Percentiles rank a stretch among this genome's conserved stretches.
Evolutionary conservation across 345 rosid species (phyloP).

Genomic region (Populus deltoides): DNA sequence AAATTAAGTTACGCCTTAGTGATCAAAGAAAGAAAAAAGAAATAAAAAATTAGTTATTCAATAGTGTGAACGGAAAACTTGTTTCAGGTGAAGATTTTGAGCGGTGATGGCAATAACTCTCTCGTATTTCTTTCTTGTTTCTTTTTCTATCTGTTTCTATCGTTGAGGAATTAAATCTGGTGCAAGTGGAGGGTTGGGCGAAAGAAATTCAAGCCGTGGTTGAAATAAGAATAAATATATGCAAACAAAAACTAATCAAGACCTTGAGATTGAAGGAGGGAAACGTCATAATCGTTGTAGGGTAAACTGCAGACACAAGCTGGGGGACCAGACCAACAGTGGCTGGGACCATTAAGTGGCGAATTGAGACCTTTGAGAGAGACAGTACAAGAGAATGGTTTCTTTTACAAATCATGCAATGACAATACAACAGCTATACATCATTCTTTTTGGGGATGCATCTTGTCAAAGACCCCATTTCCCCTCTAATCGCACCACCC

Average conservation of each 20-base stretch:
- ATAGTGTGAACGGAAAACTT: not conserved
- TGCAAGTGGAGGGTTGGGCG: constrained; percentile 24
- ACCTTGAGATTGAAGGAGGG: constrained; percentile 30
- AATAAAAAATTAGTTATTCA: not conserved
- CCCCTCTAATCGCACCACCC: not conserved
- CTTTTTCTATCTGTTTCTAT: not conserved
- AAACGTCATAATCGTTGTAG: constrained; percentile 44
- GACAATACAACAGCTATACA: not conserved
- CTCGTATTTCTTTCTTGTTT: not conserved
- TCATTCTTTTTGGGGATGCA: constrained; percentile 4
- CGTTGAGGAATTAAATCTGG: not conserved
- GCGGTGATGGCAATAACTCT: not conserved
- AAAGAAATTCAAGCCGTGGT: constrained; percentile 9
- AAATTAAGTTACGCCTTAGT: not conserved
- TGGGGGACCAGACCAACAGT: constrained; percentile 19
- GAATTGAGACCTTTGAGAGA: constrained; percentile 14
- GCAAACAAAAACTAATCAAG: constrained; percentile 29
- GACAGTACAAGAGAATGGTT: constrained; percentile 1
- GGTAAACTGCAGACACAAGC: constrained; percentile 58
- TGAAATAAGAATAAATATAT: constrained; percentile 24
- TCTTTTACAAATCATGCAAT: not conserved
- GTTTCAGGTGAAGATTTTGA: not conserved
- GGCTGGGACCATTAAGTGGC: constrained; percentile 25
- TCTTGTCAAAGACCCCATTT: constrained; percentile 6
- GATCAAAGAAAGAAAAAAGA: not conserved